Evolutionary conservation across 2,329 filamentous ascomycete genomes (phyloP), one percentile per base, ranked within the genome.

Genomic region (Apiospora hydei): DNA sequence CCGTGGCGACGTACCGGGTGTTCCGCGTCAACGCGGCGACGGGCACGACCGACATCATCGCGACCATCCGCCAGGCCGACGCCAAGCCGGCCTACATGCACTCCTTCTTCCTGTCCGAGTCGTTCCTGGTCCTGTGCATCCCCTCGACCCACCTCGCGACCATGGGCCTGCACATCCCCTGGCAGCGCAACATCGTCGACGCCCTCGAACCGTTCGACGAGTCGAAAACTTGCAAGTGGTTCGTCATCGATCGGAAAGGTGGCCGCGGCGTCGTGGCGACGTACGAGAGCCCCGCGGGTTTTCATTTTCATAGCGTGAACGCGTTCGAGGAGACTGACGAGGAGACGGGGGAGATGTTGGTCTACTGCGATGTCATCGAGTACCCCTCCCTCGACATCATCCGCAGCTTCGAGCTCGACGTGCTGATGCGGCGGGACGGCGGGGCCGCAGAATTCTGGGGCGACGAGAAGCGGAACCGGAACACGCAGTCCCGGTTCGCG

Each of bases 281-380:
- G 1, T 95, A 93, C 77, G 87, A 91, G 24, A 92, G 89, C 21
- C 86, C 89, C 0, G 88, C 92, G 0, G 91, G 91, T 67, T 97
- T 95, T 84, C 92, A 90, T 81, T 97, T 97, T 80, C 94, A 97
- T 81, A 89, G 89, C 0, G 85, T 94, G 78, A 97, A 97, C 76
- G 89, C 93, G 0, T 96, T 91, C 79, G 93, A 96, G 77, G 93
- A 93, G 74, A 74, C 77, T 0, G 80, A 83, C 43, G 82, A 81
- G 7, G 75, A 68, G 1, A 82, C 85, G 1, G 76, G 79, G 0
- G 78, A 78, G 0, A 72, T 82, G 6, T 85, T 91, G 72, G 85
- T 96, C 24, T 84, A 90, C 43, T 89, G 91, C 71, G 94, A 97
- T 73, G 79, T 92, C 1, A 81, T 91, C 43, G 84, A 88, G 69